phyloP scores from a whole-genome alignment of 331 rosid species.

The Acacia concinna region DNA sequence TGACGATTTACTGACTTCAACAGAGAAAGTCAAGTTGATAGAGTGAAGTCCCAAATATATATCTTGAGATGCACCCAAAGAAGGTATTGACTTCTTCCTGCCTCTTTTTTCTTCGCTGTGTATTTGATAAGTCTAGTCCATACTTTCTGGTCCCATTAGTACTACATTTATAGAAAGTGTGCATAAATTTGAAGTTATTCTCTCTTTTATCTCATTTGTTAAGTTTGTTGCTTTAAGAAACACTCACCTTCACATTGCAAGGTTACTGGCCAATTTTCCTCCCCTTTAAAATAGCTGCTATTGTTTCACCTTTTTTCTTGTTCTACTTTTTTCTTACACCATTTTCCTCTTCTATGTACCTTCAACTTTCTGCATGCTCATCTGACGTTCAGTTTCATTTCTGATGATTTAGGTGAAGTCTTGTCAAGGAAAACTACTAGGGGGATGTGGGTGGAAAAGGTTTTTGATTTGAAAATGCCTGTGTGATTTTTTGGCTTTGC shows the following conservation, averaged over 20 bases:
- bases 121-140: constrained; percentile 5
- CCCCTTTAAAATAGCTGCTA: background rate
- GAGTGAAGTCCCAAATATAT: constrained; percentile 70
- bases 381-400: background rate
- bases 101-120: background rate
- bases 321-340: background rate
- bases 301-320: background rate
- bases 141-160: background rate
- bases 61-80: constrained; percentile 92
- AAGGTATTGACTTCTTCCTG: constrained; percentile 46
- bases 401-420: background rate
- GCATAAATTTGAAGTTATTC: background rate
- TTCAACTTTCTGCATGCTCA: background rate
- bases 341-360: background rate
- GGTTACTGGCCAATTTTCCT: background rate
- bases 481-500: background rate
- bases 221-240: background rate
- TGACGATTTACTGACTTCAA: constrained; percentile 29
- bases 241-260: background rate
- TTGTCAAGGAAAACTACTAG: background rate
- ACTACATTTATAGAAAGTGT: background rate
- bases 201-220: background rate
- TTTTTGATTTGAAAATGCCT: background rate
- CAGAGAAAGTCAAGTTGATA: constrained; percentile 81
- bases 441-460: background rate